Evolutionary conservation across 2,329 filamentous ascomycete genomes (phyloP).

Genomic region (Alternaria sp.): DNA sequence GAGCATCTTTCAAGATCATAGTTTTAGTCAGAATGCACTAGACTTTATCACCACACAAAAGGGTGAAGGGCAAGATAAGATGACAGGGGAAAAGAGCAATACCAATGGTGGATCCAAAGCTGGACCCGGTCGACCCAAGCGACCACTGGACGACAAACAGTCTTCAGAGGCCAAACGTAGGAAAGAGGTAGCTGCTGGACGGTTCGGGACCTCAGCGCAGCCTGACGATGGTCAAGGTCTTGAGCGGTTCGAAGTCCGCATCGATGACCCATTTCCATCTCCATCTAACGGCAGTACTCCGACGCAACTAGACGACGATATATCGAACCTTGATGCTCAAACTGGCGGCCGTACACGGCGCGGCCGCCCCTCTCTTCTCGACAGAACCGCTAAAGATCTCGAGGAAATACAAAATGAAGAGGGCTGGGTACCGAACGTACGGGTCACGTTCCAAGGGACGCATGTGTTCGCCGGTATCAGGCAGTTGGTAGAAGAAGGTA

Average conservation of each 20-base stretch:
- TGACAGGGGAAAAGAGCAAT: slow-evolving; percentile 17
- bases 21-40: slow-evolving; percentile 59
- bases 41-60: slow-evolving; percentile 53
- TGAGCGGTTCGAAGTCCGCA: slow-evolving; percentile 59
- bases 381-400: slow-evolving; percentile 42
- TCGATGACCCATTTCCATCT: slow-evolving; percentile 56
- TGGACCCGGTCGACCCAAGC: slow-evolving; percentile 40
- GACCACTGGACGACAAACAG: slow-evolving; percentile 35
- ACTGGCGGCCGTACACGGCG: slow-evolving; percentile 30
- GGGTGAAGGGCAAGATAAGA: slow-evolving; percentile 29
- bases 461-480: slow-evolving; percentile 85
- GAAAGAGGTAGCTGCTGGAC: slow-evolving; percentile 68
- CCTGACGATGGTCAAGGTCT: slow-evolving; percentile 51
- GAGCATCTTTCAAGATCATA: slow-evolving; percentile 76
- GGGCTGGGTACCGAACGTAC: slow-evolving; percentile 66
- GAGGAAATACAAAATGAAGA: slow-evolving; percentile 36
- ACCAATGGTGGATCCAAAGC: slow-evolving; percentile 27
- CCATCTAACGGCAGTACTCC: slow-evolving; percentile 7
- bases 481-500: slow-evolving; percentile 77
- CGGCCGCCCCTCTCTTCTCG: slow-evolving; percentile 46
- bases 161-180: slow-evolving; percentile 62
- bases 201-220: slow-evolving; percentile 69
- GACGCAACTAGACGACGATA: slow-evolving; percentile 25
- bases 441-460: slow-evolving; percentile 74
- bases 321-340: slow-evolving; percentile 24